A percentile compares a stretch with the other conserved stretches of the same genome.
Conservation (phyloP, 805 yeast genomes). For the Ogataea neopini region DNA sequence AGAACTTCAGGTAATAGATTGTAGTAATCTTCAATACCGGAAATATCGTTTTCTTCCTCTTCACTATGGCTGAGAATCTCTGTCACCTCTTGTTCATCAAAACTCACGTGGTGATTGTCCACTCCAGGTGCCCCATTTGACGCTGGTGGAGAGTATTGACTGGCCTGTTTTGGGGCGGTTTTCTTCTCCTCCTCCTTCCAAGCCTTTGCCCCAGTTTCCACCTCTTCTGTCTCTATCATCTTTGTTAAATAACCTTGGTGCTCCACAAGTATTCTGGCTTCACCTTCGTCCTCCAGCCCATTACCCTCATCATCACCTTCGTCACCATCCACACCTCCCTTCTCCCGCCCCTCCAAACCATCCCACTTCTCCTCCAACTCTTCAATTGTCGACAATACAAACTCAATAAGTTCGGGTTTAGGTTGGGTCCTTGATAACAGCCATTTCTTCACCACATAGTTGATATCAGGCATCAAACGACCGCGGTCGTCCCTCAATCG, state of each 20-base stretch:
- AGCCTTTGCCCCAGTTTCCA: too few species aligned
- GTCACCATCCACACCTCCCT: too few species aligned
- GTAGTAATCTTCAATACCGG: neutral
- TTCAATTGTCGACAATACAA: neutral
- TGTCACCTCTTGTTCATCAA: slow-evolving; percentile 7
- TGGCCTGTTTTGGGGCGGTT: too few species aligned
- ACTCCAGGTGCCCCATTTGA: too few species aligned
- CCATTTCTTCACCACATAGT: slow-evolving; percentile 7
- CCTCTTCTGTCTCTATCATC: neutral
- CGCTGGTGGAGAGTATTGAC: too few species aligned
- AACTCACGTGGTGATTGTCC: too few species aligned
- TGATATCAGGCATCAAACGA: slow-evolving; percentile 8
- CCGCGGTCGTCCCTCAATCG: neutral
- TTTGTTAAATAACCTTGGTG: neutral
- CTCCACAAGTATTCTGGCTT: slow-evolving; percentile 1
- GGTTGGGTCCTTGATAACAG: neutral
- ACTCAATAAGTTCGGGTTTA: neutral
- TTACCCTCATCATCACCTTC: too few species aligned
- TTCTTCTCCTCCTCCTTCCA: neutral
- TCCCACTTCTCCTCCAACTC: neutral
- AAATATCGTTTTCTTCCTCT: neutral
- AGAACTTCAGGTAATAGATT: neutral
- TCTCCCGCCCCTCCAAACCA: neutral
- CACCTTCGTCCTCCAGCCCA: neutral
- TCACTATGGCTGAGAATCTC: neutral